Base-by-base conservation (phyloP, 1,284 basidiomycete genomes). In the Wolfiporia cocos region DNA sequence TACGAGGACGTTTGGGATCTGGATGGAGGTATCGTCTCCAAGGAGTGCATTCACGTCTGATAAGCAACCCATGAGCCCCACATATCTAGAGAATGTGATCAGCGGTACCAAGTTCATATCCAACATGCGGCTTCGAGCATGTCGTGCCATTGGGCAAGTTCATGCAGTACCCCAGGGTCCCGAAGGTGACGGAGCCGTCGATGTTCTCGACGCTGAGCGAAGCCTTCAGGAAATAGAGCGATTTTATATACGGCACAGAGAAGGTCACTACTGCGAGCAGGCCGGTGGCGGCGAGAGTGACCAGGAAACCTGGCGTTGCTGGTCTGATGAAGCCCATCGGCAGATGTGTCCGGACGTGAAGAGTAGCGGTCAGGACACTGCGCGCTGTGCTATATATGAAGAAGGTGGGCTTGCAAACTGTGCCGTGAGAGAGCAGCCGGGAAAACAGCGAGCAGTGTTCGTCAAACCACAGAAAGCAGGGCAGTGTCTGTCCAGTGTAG, bases 201-300 rank as follows among this genome's bases (percentile, higher is more conserved):
- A 72, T 58, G 18, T 69, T 66, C 21, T 70, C 64, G 5, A 67
- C 62, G 1, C 67, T 54, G 43, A 89, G 74, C 1, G 65, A 73
- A 1, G 89, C 92, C 56, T 83, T 79, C 56, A 94, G 79, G 62
- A 94, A 93, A 66, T 76, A 92, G 29, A 93, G 65, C 2, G 81
- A 82, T 62, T 89, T 92, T 67, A 93, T 71, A 56, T 81, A 76
- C 0, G 92, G 92, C 5, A 91, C 88, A 49, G 81, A 87, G 69
- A 94, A 93, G 17, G 85, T 83, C 29, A 92, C 91, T 34, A 92
- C 61, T 6, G 82, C 86, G 37, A 95, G 77, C 32, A 92, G 68
- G 47, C 74, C 64, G 2, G 87, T 81, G 1, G 90, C 87, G 26
- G 71, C 62, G 42, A 90, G 73, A 17, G 86, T 91, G 49, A 89